Evolutionary conservation across 2,329 filamentous ascomycete genomes (phyloP).

Genomic region (Penicillium sp.): DNA sequence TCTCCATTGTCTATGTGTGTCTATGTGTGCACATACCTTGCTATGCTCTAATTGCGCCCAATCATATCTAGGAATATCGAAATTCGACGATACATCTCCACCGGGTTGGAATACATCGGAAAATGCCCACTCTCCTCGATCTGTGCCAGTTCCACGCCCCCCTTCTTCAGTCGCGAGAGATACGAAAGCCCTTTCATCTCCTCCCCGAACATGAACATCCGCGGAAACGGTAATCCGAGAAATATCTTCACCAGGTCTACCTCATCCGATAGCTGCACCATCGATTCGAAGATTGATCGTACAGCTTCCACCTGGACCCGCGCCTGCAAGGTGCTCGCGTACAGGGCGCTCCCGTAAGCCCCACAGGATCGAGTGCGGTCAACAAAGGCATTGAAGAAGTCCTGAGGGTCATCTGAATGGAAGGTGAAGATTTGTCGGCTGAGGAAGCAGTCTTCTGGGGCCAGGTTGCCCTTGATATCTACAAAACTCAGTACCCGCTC

Average conservation of each 20-base stretch:
- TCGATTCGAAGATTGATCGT: slow-evolving; percentile 28
- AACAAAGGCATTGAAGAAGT: slow-evolving; percentile 26
- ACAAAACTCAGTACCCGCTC: slow-evolving; percentile 27
- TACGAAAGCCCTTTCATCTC: slow-evolving; percentile 26
- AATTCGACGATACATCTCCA: slow-evolving; percentile 30
- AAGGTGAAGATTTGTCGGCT: slow-evolving; percentile 30
- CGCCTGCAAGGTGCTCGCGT: slow-evolving; percentile 23
- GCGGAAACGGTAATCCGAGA: slow-evolving; percentile 15
- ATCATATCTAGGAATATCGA: slow-evolving; percentile 17
- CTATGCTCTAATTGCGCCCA: background rate
- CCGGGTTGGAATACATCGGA: slow-evolving; percentile 34
- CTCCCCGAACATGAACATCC: slow-evolving; percentile 32
- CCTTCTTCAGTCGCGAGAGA: slow-evolving; percentile 17
- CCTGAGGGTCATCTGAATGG: slow-evolving; percentile 14
- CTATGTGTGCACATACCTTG: slow-evolving; percentile 28
- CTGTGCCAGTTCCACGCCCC: slow-evolving; percentile 26
- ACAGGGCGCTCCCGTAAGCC: slow-evolving; percentile 21
- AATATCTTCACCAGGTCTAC: slow-evolving; percentile 25
- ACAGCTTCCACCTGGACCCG: slow-evolving; percentile 23
- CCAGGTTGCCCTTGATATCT: slow-evolving; percentile 31
- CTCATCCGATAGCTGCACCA: slow-evolving; percentile 28
- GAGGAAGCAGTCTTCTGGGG: slow-evolving; percentile 31
- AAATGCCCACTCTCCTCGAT: slow-evolving; percentile 29
- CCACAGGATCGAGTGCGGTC: slow-evolving; percentile 15
- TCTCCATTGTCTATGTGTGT: background rate